Evolutionary conservation across 2,329 filamentous ascomycete genomes (phyloP), one percentile per base, ranked within the genome.

Genomic region (Alternaria triticina): DNA sequence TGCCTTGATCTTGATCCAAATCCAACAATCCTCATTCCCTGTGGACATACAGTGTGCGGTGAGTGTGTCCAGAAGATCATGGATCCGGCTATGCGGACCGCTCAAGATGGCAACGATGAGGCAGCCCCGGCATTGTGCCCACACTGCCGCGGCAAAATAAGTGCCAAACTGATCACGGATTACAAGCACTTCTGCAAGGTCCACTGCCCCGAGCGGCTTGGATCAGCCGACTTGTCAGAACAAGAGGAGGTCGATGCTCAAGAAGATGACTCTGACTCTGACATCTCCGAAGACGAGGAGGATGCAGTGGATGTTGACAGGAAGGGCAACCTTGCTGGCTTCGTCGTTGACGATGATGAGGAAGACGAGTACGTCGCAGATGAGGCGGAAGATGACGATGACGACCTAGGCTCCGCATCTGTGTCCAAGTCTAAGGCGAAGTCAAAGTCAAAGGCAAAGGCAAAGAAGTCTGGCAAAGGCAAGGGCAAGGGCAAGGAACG

Each of bases 1-100:
- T 97, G 94, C 77, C 90, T 91, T 62, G 94, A 97, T 72, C 89
- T 85, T 3, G 88, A 90, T 7, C 84, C 86, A 13, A 94, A 94
- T 65, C 91, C 92, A 0, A 87, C 87, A 4, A 92, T 97, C 66
- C 90, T 94, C 77, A 84, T 93, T 55, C 93, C 93, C 1, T 97
- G 94, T 73, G 94, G 94, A 2, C 94, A 97, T 74, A 88, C 90
- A 63, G 89, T 89, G 23, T 97, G 94, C 78, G 82, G 86, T 1
- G 90, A 94, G 66, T 97, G 94, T 75, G 89, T 96, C 64, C 85
- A 88, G 6, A 88, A 86, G 58, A 85, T 96, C 50, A 85, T 78
- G 13, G 91, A 93, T 65, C 88, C 89, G 4, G 80, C 84, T 2
- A 86, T 60, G 61, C 61, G 83, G 27, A 46, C 56, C 27, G 52